Conservation (phyloP, 2,329 filamentous ascomycete genomes). For the Cytospora schulzeri region DNA sequence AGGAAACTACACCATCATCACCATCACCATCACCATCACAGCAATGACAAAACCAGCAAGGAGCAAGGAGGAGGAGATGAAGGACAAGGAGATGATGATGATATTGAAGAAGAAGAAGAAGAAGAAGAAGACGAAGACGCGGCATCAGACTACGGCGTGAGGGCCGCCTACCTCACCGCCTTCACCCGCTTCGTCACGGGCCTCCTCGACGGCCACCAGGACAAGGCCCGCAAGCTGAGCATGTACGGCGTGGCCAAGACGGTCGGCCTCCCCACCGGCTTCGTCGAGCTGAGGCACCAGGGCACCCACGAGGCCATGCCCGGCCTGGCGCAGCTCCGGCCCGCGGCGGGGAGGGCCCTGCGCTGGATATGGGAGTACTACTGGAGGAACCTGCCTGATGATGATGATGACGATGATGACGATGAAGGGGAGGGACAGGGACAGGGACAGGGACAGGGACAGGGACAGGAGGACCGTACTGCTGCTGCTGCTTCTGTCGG, state of each 20-base stretch:
- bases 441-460: conserved; percentile 3
- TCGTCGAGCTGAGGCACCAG: conserved; percentile 88
- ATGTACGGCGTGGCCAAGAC: conserved; percentile 74
- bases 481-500: conserved; percentile 6
- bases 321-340: conserved; percentile 70
- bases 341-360: conserved; percentile 69
- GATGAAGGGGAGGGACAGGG: neutral
- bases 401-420: too few relatives aligned
- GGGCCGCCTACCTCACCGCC: conserved; percentile 72
- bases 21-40: neutral
- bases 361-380: conserved; percentile 90
- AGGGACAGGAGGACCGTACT: conserved; percentile 13
- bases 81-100: neutral
- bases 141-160: conserved; percentile 55
- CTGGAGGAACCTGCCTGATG: conserved; percentile 61
- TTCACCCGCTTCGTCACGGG: conserved; percentile 82
- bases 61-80: conserved; percentile 28
- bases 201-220: conserved; percentile 72
- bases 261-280: conserved; percentile 71
- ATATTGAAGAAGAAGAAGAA: conserved; percentile 16
- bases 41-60: conserved; percentile 8
- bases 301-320: conserved; percentile 89
- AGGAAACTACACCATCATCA: conserved; percentile 35
- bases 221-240: conserved; percentile 66
- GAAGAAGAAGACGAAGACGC: conserved; percentile 29